phyloP scores from a whole-genome alignment of 2,329 filamentous ascomycete species.

The Dothistroma septosporum region DNA sequence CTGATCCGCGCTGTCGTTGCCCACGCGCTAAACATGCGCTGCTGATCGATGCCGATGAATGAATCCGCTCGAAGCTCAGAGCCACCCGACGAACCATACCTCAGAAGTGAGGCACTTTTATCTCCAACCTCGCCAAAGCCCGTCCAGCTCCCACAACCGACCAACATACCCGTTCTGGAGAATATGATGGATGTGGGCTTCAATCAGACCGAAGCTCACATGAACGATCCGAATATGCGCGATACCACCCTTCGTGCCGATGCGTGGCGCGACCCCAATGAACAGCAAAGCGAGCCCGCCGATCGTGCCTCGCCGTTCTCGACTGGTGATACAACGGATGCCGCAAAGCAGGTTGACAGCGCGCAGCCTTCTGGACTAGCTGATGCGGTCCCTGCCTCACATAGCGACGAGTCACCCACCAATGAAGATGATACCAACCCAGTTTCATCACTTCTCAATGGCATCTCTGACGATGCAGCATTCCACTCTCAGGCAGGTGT shows the following conservation, averaged over 20 bases:
- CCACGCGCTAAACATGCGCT: conserved; percentile 9
- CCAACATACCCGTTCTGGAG: conserved; percentile 65
- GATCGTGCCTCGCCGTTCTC: conserved; percentile 19
- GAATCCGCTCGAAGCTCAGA: conserved; percentile 19
- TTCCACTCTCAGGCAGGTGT: conserved; percentile 10
- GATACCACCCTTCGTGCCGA: conserved; percentile 33
- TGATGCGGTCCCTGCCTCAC: conserved; percentile 8
- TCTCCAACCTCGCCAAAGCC: conserved; percentile 69
- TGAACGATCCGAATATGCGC: conserved; percentile 37
- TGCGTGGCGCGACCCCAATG: conserved; percentile 33
- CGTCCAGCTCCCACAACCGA: conserved; percentile 62
- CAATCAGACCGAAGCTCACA: conserved; percentile 61
- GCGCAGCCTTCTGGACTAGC: conserved; percentile 1
- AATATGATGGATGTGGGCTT: conserved; percentile 69
- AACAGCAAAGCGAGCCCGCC: conserved; percentile 15
- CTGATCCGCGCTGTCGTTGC: conserved; percentile 2
- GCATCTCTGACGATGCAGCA: conserved; percentile 21
- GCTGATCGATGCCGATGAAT: conserved; percentile 26
- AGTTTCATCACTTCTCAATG: conserved; percentile 19
- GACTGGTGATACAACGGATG: conserved; percentile 18
- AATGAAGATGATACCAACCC: conserved; percentile 15
- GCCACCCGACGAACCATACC: conserved; percentile 55
- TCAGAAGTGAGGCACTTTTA: conserved; percentile 55
- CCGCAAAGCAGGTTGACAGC: conserved; percentile 3
- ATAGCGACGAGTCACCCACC: conserved; percentile 22